phyloP scores from a whole-genome alignment of 805 yeast genomes.

The Hanseniaspora singularis region DNA sequence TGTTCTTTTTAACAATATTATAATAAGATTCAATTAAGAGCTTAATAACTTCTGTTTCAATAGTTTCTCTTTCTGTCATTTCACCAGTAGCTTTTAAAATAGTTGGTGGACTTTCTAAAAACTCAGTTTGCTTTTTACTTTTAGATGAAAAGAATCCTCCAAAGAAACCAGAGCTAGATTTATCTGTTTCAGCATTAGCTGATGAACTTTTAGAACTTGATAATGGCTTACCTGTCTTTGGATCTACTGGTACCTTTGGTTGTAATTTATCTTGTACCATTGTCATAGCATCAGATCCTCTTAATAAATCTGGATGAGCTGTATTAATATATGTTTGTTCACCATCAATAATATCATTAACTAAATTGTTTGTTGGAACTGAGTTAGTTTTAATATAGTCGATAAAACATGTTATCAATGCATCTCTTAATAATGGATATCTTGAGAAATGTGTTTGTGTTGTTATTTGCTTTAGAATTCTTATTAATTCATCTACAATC shows the following conservation, averaged over 20 bases:
- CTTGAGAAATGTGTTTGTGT: slow-evolving; percentile 72
- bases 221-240: slow-evolving; percentile 78
- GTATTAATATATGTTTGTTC: slow-evolving; percentile 95
- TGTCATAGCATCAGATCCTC: slow-evolving; percentile 90
- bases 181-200: slow-evolving; percentile 26
- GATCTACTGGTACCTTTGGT: slow-evolving; percentile 62
- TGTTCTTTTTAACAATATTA: slow-evolving; percentile 83
- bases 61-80: slow-evolving; percentile 86
- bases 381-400: slow-evolving; percentile 68
- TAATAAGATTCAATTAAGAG: slow-evolving; percentile 81
- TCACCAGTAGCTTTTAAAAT: slow-evolving; percentile 83
- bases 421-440: slow-evolving; percentile 83
- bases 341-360: slow-evolving; percentile 64
- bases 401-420: slow-evolving; percentile 66
- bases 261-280: slow-evolving; percentile 77
- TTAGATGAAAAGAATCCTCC: slow-evolving; percentile 90
- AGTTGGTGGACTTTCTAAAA: slow-evolving; percentile 96
- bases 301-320: slow-evolving; percentile 91
- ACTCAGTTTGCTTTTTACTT: slow-evolving; percentile 84
- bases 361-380: slow-evolving; percentile 76
- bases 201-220: slow-evolving; percentile 24
- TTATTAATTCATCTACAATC: slow-evolving; percentile 86
- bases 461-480: slow-evolving; percentile 75
- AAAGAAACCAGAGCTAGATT: slow-evolving; percentile 67
- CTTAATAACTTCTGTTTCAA: slow-evolving; percentile 95